Base-by-base conservation (phyloP, 345 rosid species). In the Gossypioides kirkii region DNA sequence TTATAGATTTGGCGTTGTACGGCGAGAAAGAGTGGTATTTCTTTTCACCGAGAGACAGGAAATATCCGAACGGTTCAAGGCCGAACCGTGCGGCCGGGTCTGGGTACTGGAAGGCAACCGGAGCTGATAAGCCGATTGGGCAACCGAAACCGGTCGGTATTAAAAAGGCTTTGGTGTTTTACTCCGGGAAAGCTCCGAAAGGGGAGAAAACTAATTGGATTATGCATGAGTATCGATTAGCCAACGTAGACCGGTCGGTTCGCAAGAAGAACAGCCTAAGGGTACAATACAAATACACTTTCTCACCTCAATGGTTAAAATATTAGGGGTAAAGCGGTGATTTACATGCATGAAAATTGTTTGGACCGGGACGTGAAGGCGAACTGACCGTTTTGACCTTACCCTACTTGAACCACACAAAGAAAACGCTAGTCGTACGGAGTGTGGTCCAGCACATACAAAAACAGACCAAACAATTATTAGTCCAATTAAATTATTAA, bases 171-270 rank as follows among this genome's bases (percentile, higher is more conserved):
- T 38, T 95, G 70, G 99, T 95, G 1, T 95, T 95, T 74, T 95
- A 95, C 77, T 80, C 98, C 0, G 99, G 99, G 2, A 92, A 88
- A 78, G 97, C 99, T 0, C 99, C 97, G 0, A 85, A 75, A 66
- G 98, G 99, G n/a, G 96, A 92, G 74, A 95, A 95, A 78, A 90
- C 98, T 26, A 95, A 95, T 73, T 95, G 99, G 99, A 95, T 95
- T 70, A 95, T 95, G 99, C 99, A 95, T 74, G 99, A 95, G 74
- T 95, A 95, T 78, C 89, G 99, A n/a, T 80, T 95, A 4, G 99
- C 99, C 6, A 92, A 87, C 20, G 98, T 95, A 0, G 99, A 95
- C 76, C 91, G 99, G 1, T 83, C 99, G 32, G 85, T 81, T 74
- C 88, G 96, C 38, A 92, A 87, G 86, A 89, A 89, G 80, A 92